Base-by-base conservation (phyloP, 805 yeast species). In the Candida rishiriensis region DNA sequence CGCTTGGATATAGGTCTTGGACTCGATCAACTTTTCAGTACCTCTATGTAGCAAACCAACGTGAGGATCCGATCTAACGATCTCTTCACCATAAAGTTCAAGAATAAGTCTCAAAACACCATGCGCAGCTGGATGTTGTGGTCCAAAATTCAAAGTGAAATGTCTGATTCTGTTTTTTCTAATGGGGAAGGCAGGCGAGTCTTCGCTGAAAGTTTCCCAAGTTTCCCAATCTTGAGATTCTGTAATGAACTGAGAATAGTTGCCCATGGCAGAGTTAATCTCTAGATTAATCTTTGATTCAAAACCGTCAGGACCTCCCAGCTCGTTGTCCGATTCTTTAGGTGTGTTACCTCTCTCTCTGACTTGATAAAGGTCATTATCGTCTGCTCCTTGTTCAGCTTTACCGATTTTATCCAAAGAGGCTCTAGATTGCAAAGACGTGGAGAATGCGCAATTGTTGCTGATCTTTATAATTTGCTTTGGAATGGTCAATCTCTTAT, bases 101-200 rank as follows among this genome's bases (percentile, higher is more conserved):
- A 87, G 71, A 65, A 87, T 88, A 65, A 87, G 73, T 63, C 95
- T 78, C 71, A 87, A 72, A 67, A 87, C 96, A 54, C 96, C 96
- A 71, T 87, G 96, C 28, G 95, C 95, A 50, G 96, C 96, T 18
- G 96, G 96, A 71, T 87, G 96, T 70, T 87, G 96, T 39, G 96
- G 96, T 32, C 95, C 96, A 63, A 87, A 87, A 69, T 88, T 88
- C 63, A 88, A 81, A 40, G 95, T 87, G 72, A 87, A 88, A 63
- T 86, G 95, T 65, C 95, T 81, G 60, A 87, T 81, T 64, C 85
- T 75, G 16, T 70, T 64, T 53, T 68, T 68, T 46, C 66, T 56
- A 16, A 61, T 56, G 10, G 61, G 60, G 41, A 49, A 64, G 37
- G 65, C 69, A 10, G 71, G 69, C 9, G 68, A 59, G 52, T 66